Evolutionary conservation across 2,329 filamentous ascomycete species (phyloP), one percentile per base, ranked within the genome.

Genomic region (Paecilomyces niveus): DNA sequence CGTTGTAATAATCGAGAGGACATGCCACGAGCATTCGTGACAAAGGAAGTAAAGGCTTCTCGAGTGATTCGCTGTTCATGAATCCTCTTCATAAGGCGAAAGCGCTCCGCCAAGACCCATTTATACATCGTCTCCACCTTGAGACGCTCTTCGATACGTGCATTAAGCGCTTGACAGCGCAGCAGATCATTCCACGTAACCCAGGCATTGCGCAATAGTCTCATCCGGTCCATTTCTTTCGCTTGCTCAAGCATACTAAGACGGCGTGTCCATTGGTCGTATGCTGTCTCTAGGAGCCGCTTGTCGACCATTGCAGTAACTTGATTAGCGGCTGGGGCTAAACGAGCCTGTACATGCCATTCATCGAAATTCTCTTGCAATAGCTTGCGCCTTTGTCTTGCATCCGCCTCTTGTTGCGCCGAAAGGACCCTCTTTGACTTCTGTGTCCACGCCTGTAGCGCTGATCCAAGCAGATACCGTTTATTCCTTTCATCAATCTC

Each of bases 111-210:
- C 31, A 87, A 65, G n/a, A 82, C 77, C 85, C 84, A 87, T 68
- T 79, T 84, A 68, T 85, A 86, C 61, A 88, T 73, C 6, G 76
- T 71, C 65, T 87, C 80, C 31, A 82, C 71, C 50, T 83, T 73
- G 49, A 86, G 63, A 3, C 85, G 79, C 61, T 83, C 79, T 61
- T 86, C 77, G 54, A 86, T 82, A 13, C 78, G 80, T 21, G 77
- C 73, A 54, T 71, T 73, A 1, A 87, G 70, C 15, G 79, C 78
- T 63, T 80, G 76, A 61, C 77, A 80, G 18, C 85, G 82, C 15
- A 86, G 74, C 15, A 74, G 74, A 64, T 87, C 83, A 62, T 87
- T 87, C 86, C 85, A 88, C 10, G 75, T 73, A 1, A 80, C 85
- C 76, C 82, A 85, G 3, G 82, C 76, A 67, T 84, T 84, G 54